phyloP scores from a whole-genome alignment of 345 rosid species.

The Euphorbia tirucalli region DNA sequence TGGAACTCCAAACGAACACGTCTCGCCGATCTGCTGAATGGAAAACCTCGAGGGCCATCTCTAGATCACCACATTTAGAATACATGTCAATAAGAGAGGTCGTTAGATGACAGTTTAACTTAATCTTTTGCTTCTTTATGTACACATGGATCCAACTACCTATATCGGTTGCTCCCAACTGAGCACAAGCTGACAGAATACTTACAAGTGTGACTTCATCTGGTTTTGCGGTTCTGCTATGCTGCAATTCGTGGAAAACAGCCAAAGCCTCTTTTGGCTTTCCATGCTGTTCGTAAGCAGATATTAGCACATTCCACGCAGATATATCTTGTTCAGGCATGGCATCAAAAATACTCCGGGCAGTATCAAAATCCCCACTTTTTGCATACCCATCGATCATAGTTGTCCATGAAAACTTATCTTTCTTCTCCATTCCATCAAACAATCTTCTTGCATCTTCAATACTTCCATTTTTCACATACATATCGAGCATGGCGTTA shows the following conservation, averaged over 20 bases:
- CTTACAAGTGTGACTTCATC: constrained; percentile 62
- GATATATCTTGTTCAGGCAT: constrained; percentile 56
- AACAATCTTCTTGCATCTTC: constrained; percentile 57
- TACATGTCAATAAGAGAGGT: constrained; percentile 79
- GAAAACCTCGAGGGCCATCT: constrained; percentile 64
- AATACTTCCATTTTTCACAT: constrained; percentile 61
- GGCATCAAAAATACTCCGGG: constrained; percentile 44
- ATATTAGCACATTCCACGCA: constrained; percentile 65
- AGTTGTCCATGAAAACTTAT: constrained; percentile 65
- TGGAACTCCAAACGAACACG: constrained; percentile 71
- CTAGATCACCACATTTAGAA: constrained; percentile 70
- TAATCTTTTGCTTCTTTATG: constrained; percentile 45
- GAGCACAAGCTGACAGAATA: constrained; percentile 63
- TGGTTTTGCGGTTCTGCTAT: constrained; percentile 37
- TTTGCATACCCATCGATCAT: constrained; percentile 74
- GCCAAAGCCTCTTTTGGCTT: constrained; percentile 59
- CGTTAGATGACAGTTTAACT: constrained; percentile 49
- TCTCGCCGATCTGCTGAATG: constrained; percentile 44
- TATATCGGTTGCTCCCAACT: constrained; percentile 55
- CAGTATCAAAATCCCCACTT: constrained; percentile 45
- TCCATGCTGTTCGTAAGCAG: constrained; percentile 67
- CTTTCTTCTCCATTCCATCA: constrained; percentile 52
- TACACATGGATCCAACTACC: constrained; percentile 56
- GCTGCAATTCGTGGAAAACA: constrained; percentile 55
- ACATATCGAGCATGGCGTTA: constrained; percentile 76